Evolutionary conservation across 495 filamentous ascomycete species (phyloP).

Genomic region (Mytilinidion resinicola): DNA sequence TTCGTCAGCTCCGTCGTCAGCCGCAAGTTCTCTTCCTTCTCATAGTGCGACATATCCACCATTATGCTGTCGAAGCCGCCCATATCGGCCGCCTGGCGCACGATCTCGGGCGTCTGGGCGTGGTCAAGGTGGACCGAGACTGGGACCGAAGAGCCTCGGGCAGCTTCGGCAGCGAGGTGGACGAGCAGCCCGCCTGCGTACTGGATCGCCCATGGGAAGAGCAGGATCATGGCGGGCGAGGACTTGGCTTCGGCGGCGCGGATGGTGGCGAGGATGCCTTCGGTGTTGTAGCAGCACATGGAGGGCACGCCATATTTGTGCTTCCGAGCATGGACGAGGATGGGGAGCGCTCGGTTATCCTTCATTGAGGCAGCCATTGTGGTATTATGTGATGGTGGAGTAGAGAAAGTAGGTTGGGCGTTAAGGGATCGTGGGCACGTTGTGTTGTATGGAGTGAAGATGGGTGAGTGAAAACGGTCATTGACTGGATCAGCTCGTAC

Average conservation of each 20-base stretch:
- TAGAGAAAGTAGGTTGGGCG: too few species aligned
- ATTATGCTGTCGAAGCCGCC: slow-evolving; percentile 33
- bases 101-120: slow-evolving; percentile 31
- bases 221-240: slow-evolving; percentile 72
- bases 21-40: slow-evolving; percentile 71
- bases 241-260: slow-evolving; percentile 66
- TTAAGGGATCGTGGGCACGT: too few species aligned
- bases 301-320: slow-evolving; percentile 65
- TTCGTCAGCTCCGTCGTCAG: slow-evolving; percentile 62
- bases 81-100: slow-evolving; percentile 26
- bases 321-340: slow-evolving; percentile 60
- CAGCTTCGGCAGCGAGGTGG: slow-evolving; percentile 58
- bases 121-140: slow-evolving; percentile 33
- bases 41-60: slow-evolving; percentile 53
- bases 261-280: slow-evolving; percentile 73
- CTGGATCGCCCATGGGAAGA: slow-evolving; percentile 80
- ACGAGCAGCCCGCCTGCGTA: slow-evolving; percentile 61
- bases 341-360: slow-evolving; percentile 59
- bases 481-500: too few species aligned
- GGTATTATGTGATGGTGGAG: background rate
- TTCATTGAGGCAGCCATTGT: slow-evolving; percentile 44
- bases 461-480: too few species aligned
- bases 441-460: too few species aligned
- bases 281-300: slow-evolving; percentile 83
- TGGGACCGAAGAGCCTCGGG: slow-evolving; percentile 38